Conservation (phyloP, 257 asterid species). For the Solanum bukasovii region DNA sequence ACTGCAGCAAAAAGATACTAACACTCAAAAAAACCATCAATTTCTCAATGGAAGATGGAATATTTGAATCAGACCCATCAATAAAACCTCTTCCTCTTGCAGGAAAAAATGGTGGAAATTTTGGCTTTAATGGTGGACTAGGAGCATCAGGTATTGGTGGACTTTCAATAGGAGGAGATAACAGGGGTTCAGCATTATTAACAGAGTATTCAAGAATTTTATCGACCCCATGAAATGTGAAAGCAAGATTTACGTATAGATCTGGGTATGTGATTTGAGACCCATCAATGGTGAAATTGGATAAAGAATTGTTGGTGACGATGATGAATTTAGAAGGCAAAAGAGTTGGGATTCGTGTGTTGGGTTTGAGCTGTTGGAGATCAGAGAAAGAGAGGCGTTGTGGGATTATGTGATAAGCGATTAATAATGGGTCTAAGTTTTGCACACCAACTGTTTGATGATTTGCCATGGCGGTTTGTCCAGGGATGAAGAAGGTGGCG, state of each 20-base stretch:
- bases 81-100: neutral
- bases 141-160: neutral
- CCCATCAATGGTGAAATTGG: conserved; percentile 41
- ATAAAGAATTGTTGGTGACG: conserved; percentile 35
- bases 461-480: conserved; percentile 34
- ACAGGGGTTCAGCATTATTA: conserved; percentile 8
- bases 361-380: conserved; percentile 10
- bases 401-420: conserved; percentile 58
- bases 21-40: neutral
- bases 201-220: conserved; percentile 40
- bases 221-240: conserved; percentile 49
- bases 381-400: conserved; percentile 59
- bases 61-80: neutral
- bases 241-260: conserved; percentile 21
- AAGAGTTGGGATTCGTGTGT: conserved; percentile 55
- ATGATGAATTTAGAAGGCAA: conserved; percentile 37
- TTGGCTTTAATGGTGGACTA: neutral
- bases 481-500: conserved; percentile 66
- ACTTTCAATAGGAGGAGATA: neutral
- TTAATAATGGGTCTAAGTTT: conserved; percentile 31
- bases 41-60: neutral
- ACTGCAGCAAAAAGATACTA: neutral
- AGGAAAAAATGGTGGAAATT: neutral
- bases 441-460: conserved; percentile 1
- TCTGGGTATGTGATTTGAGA: conserved; percentile 38